Evolutionary conservation across 164 flowering plant species (phyloP).

Genomic region (Kalanchoe fedtschenkoi): DNA sequence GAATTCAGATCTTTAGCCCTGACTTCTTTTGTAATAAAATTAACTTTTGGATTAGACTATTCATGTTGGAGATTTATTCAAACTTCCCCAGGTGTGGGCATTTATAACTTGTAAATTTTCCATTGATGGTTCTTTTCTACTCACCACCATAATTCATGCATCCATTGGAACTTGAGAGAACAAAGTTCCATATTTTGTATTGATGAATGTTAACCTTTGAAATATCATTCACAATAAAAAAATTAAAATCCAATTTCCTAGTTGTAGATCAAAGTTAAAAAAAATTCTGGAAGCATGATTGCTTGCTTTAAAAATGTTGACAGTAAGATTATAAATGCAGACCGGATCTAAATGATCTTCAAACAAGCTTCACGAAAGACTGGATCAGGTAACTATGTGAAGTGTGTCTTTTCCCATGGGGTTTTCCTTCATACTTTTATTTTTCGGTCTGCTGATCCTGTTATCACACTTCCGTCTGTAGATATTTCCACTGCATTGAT

Average conservation of each 20-base stretch:
- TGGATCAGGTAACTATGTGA: neutral
- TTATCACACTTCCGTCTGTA: conserved; percentile 47
- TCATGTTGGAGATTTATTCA: too few relatives aligned
- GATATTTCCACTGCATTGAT: conserved; percentile 63
- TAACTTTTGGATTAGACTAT: too few relatives aligned
- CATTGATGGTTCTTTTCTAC: too few relatives aligned
- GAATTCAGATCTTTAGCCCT: too few relatives aligned
- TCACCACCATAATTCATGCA: too few relatives aligned
- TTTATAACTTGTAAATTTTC: too few relatives aligned
- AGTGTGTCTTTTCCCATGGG: conserved; percentile 38
- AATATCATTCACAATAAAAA: neutral
- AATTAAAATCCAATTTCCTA: neutral
- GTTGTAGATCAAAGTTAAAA: neutral
- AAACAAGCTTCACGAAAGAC: conserved; percentile 29
- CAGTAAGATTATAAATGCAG: conserved; percentile 74
- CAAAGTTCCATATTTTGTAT: neutral
- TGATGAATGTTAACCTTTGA: too few relatives aligned
- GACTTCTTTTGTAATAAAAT: too few relatives aligned
- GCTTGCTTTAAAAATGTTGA: conserved; percentile 6
- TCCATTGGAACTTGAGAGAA: too few relatives aligned
- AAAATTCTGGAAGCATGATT: neutral
- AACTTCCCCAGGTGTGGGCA: too few relatives aligned
- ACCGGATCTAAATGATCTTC: too few relatives aligned
- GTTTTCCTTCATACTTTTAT: conserved; percentile 72
- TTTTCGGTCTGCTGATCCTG: conserved; percentile 83